phyloP scores from a whole-genome alignment of 305 asterid species.

The Fraxinus floribunda region DNA sequence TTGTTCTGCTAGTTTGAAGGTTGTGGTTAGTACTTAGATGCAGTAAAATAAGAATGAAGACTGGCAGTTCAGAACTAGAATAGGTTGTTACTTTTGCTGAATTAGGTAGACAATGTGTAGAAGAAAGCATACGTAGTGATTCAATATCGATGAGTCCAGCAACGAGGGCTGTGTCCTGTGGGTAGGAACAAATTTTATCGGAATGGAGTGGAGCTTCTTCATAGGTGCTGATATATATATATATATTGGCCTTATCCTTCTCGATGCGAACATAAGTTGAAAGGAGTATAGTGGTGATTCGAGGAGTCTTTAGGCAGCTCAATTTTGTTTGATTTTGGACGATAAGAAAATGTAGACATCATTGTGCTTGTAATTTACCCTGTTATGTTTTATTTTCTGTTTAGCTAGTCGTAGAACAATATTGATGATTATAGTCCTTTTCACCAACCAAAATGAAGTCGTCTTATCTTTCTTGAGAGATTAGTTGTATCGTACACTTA shows the following conservation, averaged over 20 bases:
- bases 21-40: neutral
- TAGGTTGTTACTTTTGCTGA: neutral
- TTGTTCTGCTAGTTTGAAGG: neutral
- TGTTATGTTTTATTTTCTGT: neutral
- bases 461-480: neutral
- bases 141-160: neutral
- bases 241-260: no score
- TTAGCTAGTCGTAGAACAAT: neutral
- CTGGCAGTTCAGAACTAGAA: neutral
- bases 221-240: neutral
- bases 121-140: neutral
- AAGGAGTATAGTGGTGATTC: neutral
- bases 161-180: neutral
- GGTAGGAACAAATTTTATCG: neutral
- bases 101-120: neutral
- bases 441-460: neutral
- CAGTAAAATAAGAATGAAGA: neutral
- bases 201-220: neutral
- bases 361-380: neutral
- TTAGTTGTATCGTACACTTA: neutral
- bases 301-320: neutral
- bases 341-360: neutral
- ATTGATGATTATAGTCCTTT: neutral
- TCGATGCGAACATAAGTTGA: no score
- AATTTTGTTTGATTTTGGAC: neutral